Conservation (phyloP, 176 grass and related monocot species). For the Musa itinerans region DNA sequence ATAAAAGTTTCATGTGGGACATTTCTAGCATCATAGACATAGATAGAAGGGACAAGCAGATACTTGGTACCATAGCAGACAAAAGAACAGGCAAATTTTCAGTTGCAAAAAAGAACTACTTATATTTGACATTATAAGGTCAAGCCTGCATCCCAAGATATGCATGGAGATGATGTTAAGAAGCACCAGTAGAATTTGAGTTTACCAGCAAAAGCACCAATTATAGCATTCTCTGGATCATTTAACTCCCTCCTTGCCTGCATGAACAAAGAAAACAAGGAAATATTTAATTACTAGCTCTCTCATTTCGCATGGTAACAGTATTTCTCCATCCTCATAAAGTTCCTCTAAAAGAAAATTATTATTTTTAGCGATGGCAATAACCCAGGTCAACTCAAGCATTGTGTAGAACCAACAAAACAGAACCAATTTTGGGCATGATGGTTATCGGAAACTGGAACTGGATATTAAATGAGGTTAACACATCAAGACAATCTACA, state of each 20-base stretch:
- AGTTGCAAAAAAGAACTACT: neutral
- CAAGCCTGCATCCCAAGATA: neutral
- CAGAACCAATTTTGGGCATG: neutral
- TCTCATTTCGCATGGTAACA: neutral
- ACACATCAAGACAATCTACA: no score
- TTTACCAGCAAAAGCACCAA: constrained; percentile 90
- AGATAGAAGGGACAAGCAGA: neutral
- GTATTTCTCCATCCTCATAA: no score
- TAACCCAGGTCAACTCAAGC: neutral
- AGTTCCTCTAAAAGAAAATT: neutral
- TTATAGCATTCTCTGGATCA: constrained; percentile 91
- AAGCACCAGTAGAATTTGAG: neutral
- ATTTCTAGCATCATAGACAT: neutral
- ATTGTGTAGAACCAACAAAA: neutral
- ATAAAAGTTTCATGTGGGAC: neutral
- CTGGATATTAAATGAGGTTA: neutral
- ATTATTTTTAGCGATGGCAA: neutral
- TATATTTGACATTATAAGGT: neutral
- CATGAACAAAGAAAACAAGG: neutral
- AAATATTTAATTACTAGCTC: neutral
- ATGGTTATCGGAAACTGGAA: neutral
- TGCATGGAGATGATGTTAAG: neutral
- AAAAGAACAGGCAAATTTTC: neutral
- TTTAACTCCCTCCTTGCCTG: constrained; percentile 83
- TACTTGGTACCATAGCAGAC: neutral